Percentiles rank a stretch among this genome's conserved stretches.
Evolutionary conservation across 257 asterid genomes (phyloP).

Genomic region (Petrea volubilis): DNA sequence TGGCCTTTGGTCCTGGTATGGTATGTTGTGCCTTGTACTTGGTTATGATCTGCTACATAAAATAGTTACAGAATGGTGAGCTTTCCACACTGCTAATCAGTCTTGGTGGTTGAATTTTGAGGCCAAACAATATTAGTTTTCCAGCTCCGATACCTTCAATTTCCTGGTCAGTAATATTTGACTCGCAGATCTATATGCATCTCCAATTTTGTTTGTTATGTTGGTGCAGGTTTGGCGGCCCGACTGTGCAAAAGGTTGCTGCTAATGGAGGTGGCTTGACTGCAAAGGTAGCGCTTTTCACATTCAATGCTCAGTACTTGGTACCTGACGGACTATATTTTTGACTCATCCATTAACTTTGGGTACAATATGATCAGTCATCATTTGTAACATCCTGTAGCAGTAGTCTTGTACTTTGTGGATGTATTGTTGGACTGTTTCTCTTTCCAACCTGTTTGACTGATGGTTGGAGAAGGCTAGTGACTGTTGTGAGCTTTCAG

Average conservation of each 20-base stretch:
- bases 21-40: conserved; percentile 24
- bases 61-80: conserved; percentile 22
- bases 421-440: neutral
- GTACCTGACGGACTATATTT: neutral
- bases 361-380: neutral
- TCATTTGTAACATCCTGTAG: neutral
- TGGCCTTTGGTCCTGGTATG: conserved; percentile 25
- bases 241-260: conserved; percentile 41
- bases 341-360: neutral
- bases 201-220: conserved; percentile 36
- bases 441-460: neutral
- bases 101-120: conserved; percentile 28
- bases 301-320: neutral
- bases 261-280: conserved; percentile 50
- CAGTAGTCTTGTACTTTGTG: too few species aligned
- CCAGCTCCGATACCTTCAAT: conserved; percentile 7
- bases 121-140: conserved; percentile 9
- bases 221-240: conserved; percentile 57
- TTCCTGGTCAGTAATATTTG: conserved; percentile 19
- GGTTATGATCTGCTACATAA: conserved; percentile 23
- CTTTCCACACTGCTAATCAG: neutral
- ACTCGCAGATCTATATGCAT: neutral
- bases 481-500: neutral
- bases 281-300: conserved; percentile 48
- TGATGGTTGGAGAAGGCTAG: neutral